These are phyloP conservation scores for Dendrobium officinale DNA, from an alignment of 106 monocot genomes.

Conservation along the genomic window DNA sequence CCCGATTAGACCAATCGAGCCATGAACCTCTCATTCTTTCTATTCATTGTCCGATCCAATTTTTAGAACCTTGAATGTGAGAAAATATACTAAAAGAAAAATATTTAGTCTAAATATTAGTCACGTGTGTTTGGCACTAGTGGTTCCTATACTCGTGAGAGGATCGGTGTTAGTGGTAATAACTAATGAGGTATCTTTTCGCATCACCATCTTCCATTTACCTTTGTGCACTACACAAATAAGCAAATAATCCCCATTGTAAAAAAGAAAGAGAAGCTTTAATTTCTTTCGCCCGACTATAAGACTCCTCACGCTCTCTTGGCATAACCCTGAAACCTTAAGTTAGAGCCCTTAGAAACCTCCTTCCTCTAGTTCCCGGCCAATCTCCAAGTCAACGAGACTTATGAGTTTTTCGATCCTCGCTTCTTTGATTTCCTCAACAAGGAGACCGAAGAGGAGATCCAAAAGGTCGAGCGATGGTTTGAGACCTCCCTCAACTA, in stretches of 20 bases:
- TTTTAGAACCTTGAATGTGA: background rate
- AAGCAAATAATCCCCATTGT: background rate
- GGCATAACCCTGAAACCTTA: background rate
- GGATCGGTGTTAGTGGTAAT: too few relatives aligned
- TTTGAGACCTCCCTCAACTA: constrained; percentile 37
- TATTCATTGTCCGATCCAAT: too few relatives aligned
- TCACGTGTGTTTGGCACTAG: too few relatives aligned
- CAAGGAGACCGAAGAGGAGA: constrained; percentile 54
- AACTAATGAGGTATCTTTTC: too few relatives aligned
- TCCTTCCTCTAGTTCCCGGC: background rate
- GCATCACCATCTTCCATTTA: background rate
- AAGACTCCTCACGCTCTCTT: background rate
- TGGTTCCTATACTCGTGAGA: too few relatives aligned
- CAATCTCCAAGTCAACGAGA: constrained; percentile 41
- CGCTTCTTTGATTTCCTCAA: constrained; percentile 70
- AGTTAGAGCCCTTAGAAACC: background rate
- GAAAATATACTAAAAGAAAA: too few relatives aligned
- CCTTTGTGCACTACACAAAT: background rate
- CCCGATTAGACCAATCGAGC: too few relatives aligned
- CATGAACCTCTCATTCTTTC: too few relatives aligned
- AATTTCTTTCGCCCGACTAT: background rate
- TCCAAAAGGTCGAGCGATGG: constrained; percentile 64
- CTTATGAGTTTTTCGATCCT: constrained; percentile 80
- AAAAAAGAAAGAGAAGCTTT: background rate
- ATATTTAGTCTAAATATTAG: too few relatives aligned